Base-by-base conservation (phyloP, 164 flowering plant genomes). In the Annona cherimola region DNA sequence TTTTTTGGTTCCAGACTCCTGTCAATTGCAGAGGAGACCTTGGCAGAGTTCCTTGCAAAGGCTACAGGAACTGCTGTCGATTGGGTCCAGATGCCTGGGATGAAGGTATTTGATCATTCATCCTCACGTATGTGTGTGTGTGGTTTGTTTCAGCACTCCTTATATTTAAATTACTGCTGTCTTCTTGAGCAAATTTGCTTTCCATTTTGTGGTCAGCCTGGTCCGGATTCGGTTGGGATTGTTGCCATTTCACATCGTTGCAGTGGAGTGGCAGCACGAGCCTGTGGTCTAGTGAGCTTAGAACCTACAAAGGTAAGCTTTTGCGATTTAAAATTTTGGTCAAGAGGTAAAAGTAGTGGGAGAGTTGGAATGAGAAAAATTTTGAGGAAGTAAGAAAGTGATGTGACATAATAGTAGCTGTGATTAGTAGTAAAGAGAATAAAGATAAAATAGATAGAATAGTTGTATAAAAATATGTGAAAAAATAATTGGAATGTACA, bases 31-130 rank as follows among this genome's bases (percentile, higher is more conserved):
- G 95, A 88, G 84, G 90, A 88, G 85, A 90, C 90, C 69, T 88
- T 88, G 90, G 84, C 90, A 81, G 91, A 87, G 89, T 90, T 90
- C 88, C 90, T 90, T 67, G 85, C 91, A 64, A 88, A 90, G 89
- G 95, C 95, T 83, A 88, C 92, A 72, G 95, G 95, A 88, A 90
- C 92, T 84, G 92, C 92, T 82, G 90, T 88, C 66, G 91, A 88
- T 86, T 90, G 95, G 95, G 88, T 90, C 86, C 95, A 88, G 87
- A 88, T 90, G 90, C 95, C 92, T 79, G 95, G 95, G 87, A 88
- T 90, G 95, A 90, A 90, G 95, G 95, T 90, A 44, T 67, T 45
- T 54, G 9, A 63, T 55, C n/a, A 9, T 60, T 20, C 57, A 26
- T 54, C 20, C 12, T n/a, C n/a, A 42, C 4, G 43, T n/a, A 40